Percentiles rank a stretch among this genome's conserved stretches.
Conservation (phyloP, 129 eudicot species). For the Tagetes patula region DNA sequence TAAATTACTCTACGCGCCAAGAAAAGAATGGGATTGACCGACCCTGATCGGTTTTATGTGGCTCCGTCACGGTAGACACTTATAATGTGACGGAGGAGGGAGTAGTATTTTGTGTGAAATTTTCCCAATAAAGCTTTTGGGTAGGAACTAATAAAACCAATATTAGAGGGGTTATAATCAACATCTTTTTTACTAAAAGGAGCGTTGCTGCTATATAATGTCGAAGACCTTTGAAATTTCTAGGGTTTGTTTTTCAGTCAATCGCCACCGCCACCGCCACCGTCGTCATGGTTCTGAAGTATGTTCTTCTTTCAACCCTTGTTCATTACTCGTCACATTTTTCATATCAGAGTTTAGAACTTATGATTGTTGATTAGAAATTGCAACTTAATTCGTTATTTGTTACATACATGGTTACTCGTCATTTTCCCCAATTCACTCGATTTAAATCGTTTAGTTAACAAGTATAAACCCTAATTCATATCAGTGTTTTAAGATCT, state of each 20-base stretch:
- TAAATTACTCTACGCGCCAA: too few species aligned
- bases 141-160: not conserved
- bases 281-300: constrained; percentile 71
- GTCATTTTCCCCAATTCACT: constrained; percentile 3
- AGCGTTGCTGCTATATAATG: constrained; percentile 18
- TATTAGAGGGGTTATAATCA: constrained; percentile 19
- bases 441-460: not conserved
- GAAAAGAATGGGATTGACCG: too few species aligned
- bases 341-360: not conserved
- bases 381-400: not conserved
- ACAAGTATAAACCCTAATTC: not conserved
- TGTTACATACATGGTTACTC: not conserved
- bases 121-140: not conserved
- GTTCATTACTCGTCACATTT: not conserved
- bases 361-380: not conserved
- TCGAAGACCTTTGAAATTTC: not conserved
- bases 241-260: constrained; percentile 36
- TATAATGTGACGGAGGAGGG: too few species aligned
- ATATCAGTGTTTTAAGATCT: not conserved
- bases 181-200: not conserved
- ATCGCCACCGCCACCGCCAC: not conserved
- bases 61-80: too few species aligned
- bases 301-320: not conserved
- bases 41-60: too few species aligned
- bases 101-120: too few species aligned